A percentile compares a stretch with the other conserved stretches of the same genome.
Conservation (phyloP, 345 rosid genomes). For the Arabidopsis suecica region DNA sequence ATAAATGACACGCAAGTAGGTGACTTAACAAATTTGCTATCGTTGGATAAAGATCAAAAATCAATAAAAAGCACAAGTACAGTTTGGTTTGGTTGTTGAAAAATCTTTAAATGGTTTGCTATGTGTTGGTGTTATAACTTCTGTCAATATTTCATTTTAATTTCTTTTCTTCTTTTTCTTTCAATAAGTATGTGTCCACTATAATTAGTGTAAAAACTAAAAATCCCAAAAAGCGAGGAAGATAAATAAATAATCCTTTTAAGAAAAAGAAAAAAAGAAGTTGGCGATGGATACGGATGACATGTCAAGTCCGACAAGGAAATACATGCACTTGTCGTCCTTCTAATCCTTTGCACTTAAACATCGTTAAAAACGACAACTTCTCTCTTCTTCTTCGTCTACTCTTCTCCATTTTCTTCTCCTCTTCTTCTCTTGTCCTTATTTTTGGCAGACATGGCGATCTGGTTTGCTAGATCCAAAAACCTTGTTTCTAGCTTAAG, state of each 20-base stretch:
- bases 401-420: slow-evolving; percentile 19
- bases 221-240: slow-evolving; percentile 22
- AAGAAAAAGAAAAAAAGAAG: not conserved
- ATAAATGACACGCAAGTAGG: slow-evolving; percentile 44
- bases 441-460: slow-evolving; percentile 42
- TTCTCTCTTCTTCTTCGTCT: slow-evolving; percentile 1
- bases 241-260: not conserved
- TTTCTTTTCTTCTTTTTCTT: not conserved
- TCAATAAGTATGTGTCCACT: not conserved
- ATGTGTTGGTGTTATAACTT: not conserved
- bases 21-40: slow-evolving; percentile 20
- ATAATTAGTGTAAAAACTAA: slow-evolving; percentile 3
- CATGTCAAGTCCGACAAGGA: slow-evolving; percentile 47
- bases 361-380: slow-evolving; percentile 27
- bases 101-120: slow-evolving; percentile 28
- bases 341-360: slow-evolving; percentile 23
- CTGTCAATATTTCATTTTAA: not conserved
- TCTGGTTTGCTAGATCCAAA: slow-evolving; percentile 55
- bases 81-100: slow-evolving; percentile 37
- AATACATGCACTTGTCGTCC: slow-evolving; percentile 40
- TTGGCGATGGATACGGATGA: slow-evolving; percentile 40
- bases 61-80: slow-evolving; percentile 16
- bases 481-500: slow-evolving; percentile 38
- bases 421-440: not conserved
- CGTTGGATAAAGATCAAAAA: slow-evolving; percentile 33